Evolutionary conservation across 805 yeast genomes (phyloP), one percentile per base, ranked within the genome.

Genomic region (Yamadazyma laniorum): DNA sequence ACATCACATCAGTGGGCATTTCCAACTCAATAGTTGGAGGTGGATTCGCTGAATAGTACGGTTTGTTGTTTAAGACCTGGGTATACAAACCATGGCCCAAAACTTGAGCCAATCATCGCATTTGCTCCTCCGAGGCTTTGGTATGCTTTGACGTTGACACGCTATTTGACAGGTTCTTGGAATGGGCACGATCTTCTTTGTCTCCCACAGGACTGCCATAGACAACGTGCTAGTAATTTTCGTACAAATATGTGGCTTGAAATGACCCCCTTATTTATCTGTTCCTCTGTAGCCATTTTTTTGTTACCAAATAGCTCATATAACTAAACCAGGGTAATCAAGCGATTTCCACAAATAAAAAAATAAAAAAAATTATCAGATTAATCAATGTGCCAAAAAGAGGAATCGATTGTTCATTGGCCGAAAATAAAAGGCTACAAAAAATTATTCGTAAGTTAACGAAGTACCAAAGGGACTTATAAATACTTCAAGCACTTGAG

Each of bases 351-450:
- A 6, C 29, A 26, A n/a, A 18, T 25, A 34, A 6, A 25, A 34
- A 32, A 32, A 7, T 5, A 32, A 32, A 34, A 29, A 5, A 15
- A 14, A 14, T 34, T 34, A 34, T 34, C 36, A 34, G 36, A 34
- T 34, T 34, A 34, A 34, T 34, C 36, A 34, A 34, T 25, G 25
- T 34, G 25, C 29, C 36, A 16, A 9, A 34, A 25, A 26, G 25
- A 30, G 36, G 4, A 25, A 18, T 14, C 25, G 18, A 12, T 15
- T 17, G 14, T 16, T 26, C 29, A 34, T 34, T 34, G 36, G 36
- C 25, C 18, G 11, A 25, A 34, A 26, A 17, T 21, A 21, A 21
- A 7, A 9, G 23, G n/a, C n/a, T n/a, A n/a, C n/a, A n/a, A n/a
- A n/a, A 21, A 21, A 21, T 7, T 21, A 6, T 9, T 21, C 23